Evolutionary conservation across 1,284 basidiomycete genomes (phyloP).

Genomic region (Ustilago esculenta): DNA sequence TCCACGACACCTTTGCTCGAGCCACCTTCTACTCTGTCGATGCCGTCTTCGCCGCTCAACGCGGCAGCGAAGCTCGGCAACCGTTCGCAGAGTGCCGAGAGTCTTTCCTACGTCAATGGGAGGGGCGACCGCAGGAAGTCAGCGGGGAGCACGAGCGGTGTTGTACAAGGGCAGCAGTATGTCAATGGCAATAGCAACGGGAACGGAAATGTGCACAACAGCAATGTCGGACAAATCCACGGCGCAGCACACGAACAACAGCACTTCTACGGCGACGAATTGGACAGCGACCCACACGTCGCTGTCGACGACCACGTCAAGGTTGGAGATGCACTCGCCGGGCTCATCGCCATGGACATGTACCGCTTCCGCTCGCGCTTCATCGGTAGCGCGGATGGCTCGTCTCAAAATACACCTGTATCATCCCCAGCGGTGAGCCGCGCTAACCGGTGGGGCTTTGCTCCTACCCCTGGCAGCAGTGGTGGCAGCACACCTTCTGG

Average conservation of each 20-base stretch:
- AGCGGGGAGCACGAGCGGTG: slow-evolving; percentile 9
- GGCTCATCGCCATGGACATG: slow-evolving; percentile 62
- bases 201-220: slow-evolving; percentile 14
- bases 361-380: slow-evolving; percentile 53
- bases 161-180: slow-evolving; percentile 5
- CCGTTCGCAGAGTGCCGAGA: slow-evolving; percentile 56
- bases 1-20: slow-evolving; percentile 23
- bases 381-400: slow-evolving; percentile 26
- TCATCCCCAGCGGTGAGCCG: slow-evolving; percentile 43
- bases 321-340: slow-evolving; percentile 57
- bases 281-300: slow-evolving; percentile 29
- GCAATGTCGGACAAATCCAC: slow-evolving; percentile 2
- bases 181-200: slow-evolving; percentile 16
- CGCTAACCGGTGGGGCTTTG: slow-evolving; percentile 38
- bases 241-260: slow-evolving; percentile 14
- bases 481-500: slow-evolving; percentile 32
- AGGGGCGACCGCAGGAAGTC: slow-evolving; percentile 29
- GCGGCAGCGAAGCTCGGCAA: slow-evolving; percentile 30
- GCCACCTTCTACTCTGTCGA: slow-evolving; percentile 16
- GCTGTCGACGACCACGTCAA: slow-evolving; percentile 46
- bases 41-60: slow-evolving; percentile 37
- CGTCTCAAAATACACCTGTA: slow-evolving; percentile 44
- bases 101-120: slow-evolving; percentile 41
- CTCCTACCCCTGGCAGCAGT: slow-evolving; percentile 32
- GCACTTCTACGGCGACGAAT: slow-evolving; percentile 31